These are phyloP conservation scores for Nymphaea thermarum DNA, from an alignment of 164 flowering plant genomes.

Conservation along the genomic window DNA sequence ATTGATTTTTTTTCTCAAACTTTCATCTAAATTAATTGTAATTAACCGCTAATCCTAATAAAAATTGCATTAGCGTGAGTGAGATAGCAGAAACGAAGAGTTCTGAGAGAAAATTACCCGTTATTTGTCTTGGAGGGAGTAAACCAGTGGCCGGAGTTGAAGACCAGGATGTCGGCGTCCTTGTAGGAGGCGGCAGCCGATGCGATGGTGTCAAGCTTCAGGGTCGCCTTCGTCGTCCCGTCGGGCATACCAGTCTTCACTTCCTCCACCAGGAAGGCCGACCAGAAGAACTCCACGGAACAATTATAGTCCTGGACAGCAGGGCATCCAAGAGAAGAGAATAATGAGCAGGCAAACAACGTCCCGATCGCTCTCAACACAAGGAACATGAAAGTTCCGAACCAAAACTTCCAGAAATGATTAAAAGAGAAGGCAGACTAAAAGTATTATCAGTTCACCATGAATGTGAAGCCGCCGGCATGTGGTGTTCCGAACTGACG, in stretches of 20 bases:
- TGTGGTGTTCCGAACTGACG: slow-evolving; percentile 30
- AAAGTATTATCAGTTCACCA: slow-evolving; percentile 12
- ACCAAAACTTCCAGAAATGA: slow-evolving; percentile 46
- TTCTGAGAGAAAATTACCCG: no score
- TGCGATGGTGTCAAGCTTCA: slow-evolving; percentile 34
- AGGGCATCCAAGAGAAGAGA: neutral
- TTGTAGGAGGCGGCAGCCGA: slow-evolving; percentile 18
- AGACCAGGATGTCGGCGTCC: slow-evolving; percentile 50
- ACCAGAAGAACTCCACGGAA: slow-evolving; percentile 28
- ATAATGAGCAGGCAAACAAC: slow-evolving; percentile 24
- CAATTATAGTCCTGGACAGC: slow-evolving; percentile 27
- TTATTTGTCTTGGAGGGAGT: slow-evolving; percentile 36
- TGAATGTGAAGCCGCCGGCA: slow-evolving; percentile 40
- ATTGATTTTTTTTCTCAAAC: no score
- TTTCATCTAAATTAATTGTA: no score
- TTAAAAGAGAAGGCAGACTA: neutral
- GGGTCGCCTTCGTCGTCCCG: slow-evolving; percentile 36
- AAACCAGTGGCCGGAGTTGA: slow-evolving; percentile 99
- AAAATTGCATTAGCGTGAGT: no score
- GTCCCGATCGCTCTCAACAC: neutral
- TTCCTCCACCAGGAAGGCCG: slow-evolving; percentile 42
- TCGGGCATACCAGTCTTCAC: slow-evolving; percentile 25
- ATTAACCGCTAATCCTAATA: no score
- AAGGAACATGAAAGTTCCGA: no score
- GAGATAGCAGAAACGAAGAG: no score